These are phyloP conservation scores for Cercospora sp. DNA, from an alignment of 2,329 filamentous ascomycete genomes.

Conservation along the genomic window DNA sequence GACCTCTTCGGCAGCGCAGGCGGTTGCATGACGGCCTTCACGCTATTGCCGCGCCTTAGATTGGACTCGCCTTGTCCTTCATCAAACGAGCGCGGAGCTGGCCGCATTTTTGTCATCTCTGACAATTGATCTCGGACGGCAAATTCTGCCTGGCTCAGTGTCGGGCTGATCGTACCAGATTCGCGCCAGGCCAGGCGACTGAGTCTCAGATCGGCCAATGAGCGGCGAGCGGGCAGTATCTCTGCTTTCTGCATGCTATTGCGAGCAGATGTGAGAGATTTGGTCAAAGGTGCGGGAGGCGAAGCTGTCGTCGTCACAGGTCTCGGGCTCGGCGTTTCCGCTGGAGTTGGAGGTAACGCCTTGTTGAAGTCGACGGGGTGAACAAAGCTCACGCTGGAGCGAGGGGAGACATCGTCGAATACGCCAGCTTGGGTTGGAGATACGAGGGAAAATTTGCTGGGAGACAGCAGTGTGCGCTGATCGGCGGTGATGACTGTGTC, in stretches of 20 bases:
- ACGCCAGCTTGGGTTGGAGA: constrained; percentile 16
- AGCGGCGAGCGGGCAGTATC: constrained; percentile 7
- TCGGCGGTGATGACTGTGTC: constrained; percentile 19
- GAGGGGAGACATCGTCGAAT: constrained; percentile 14
- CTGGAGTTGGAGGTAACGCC: constrained; percentile 22
- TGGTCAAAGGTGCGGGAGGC: not conserved
- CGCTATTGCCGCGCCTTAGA: constrained; percentile 28
- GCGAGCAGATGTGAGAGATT: not conserved
- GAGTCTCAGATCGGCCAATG: constrained; percentile 29
- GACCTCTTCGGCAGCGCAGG: constrained; percentile 45
- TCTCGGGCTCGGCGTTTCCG: constrained; percentile 5
- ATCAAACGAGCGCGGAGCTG: not conserved
- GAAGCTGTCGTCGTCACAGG: not conserved
- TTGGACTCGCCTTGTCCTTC: constrained; percentile 1
- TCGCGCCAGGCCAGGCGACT: constrained; percentile 30
- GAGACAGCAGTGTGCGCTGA: constrained; percentile 7
- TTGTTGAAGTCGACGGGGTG: constrained; percentile 16
- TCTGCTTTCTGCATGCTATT: not conserved
- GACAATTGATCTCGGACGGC: constrained; percentile 34
- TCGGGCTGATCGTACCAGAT: constrained; percentile 42
- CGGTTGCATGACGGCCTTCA: constrained; percentile 37
- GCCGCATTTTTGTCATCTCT: constrained; percentile 9
- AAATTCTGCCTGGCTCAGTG: constrained; percentile 49
- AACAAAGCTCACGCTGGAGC: constrained; percentile 11
- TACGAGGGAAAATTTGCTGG: constrained; percentile 16